Evolutionary conservation across 1,139 yeast genomes (phyloP).

Genomic region (Lodderomyces jiufengensis): DNA sequence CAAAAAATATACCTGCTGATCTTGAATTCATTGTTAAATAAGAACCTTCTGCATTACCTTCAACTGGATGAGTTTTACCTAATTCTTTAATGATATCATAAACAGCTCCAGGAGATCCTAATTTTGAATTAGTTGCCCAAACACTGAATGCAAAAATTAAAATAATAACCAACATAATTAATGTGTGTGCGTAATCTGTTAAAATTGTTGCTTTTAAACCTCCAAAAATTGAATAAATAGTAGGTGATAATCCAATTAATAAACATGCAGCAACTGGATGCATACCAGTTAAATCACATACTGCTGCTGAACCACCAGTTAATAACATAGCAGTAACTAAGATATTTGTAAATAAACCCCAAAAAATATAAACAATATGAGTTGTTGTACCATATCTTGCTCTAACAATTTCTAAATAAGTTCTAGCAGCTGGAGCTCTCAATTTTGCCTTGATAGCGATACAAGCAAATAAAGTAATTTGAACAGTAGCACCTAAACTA

Average conservation of each 20-base stretch:
- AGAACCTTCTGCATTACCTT: conserved; percentile 74
- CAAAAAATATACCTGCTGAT: conserved; percentile 78
- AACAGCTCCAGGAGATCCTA: conserved; percentile 81
- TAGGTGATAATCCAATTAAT: conserved; percentile 78
- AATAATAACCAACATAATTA: conserved; percentile 56
- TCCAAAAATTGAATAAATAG: conserved; percentile 78
- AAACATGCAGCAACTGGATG: conserved; percentile 76
- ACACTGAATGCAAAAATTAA: conserved; percentile 61
- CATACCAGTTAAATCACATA: conserved; percentile 79
- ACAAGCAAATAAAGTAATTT: conserved; percentile 49
- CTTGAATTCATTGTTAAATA: conserved; percentile 77
- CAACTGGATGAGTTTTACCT: conserved; percentile 56
- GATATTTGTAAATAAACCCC: conserved; percentile 83
- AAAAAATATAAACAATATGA: conserved; percentile 67
- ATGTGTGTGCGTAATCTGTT: conserved; percentile 81
- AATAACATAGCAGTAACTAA: conserved; percentile 85
- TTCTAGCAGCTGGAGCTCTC: conserved; percentile 57
- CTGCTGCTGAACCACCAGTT: conserved; percentile 82
- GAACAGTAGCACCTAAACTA: conserved; percentile 55
- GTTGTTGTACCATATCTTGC: conserved; percentile 54
- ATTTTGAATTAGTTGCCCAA: conserved; percentile 53
- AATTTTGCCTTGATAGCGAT: conserved; percentile 55
- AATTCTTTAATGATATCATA: conserved; percentile 65
- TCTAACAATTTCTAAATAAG: conserved; percentile 51
- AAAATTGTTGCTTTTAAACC: conserved; percentile 88